Evolutionary conservation across 2,329 filamentous ascomycete genomes (phyloP).

Genomic region (Drechslerella stenobrocha): DNA sequence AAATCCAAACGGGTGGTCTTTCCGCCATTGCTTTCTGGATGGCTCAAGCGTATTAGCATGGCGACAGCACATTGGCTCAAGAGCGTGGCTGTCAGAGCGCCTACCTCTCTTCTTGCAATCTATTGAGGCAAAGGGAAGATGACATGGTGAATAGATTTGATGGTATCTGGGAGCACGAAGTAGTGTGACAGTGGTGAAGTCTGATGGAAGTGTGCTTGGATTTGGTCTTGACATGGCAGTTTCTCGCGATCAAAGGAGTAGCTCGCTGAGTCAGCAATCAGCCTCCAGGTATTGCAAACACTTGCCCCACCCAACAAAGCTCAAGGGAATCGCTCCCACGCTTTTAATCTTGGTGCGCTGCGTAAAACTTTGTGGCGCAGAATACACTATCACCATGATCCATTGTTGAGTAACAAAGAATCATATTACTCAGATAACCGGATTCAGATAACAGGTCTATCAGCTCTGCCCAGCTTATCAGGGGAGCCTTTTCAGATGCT

Average conservation of each 20-base stretch:
- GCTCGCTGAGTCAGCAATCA: background rate
- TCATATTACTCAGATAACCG: too few species aligned
- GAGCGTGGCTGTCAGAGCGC: constrained; percentile 53
- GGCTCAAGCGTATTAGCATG: constrained; percentile 18
- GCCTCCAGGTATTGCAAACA: background rate
- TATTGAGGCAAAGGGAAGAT: constrained; percentile 79
- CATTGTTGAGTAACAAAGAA: too few species aligned
- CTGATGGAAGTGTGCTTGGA: background rate
- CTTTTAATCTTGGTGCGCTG: too few species aligned
- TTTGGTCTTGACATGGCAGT: too few species aligned
- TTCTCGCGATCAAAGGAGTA: too few species aligned
- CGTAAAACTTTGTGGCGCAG: too few species aligned
- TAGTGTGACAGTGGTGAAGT: background rate
- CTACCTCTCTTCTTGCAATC: constrained; percentile 84
- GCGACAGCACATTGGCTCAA: constrained; percentile 42
- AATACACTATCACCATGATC: too few species aligned
- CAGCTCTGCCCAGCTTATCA: too few species aligned
- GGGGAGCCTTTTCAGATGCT: background rate
- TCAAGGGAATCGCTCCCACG: too few species aligned
- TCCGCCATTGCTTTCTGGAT: constrained; percentile 90
- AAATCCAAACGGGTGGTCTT: constrained; percentile 96
- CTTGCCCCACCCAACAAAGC: too few species aligned
- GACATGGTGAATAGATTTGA: constrained; percentile 59
- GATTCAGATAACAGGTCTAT: too few species aligned
- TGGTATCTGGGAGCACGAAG: background rate